Conservation (phyloP, 352 stramenopile species). For the Globisporangium canariense region DNA sequence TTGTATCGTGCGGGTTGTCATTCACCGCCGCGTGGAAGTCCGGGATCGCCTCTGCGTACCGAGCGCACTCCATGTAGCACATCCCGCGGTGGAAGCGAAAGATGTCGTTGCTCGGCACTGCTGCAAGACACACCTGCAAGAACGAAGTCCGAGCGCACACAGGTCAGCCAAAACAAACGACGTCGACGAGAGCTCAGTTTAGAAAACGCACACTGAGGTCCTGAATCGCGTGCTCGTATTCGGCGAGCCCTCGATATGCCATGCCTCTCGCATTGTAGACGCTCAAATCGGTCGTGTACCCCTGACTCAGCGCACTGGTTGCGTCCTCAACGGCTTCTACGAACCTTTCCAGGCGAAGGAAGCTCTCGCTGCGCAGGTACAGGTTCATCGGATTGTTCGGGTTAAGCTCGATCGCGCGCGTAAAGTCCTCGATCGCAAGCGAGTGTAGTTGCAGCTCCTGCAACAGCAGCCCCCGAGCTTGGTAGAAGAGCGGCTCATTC, state of each 20-base stretch:
- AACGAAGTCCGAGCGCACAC: background rate
- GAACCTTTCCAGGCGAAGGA: slow-evolving; percentile 41
- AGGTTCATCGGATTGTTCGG: slow-evolving; percentile 12
- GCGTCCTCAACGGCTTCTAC: slow-evolving; percentile 44
- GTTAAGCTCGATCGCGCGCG: slow-evolving; percentile 22
- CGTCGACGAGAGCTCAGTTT: background rate
- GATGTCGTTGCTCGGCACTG: slow-evolving; percentile 44
- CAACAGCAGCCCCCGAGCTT: slow-evolving; percentile 51
- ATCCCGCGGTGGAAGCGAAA: slow-evolving; percentile 66
- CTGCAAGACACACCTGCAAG: slow-evolving; percentile 34
- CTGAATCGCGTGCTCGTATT: slow-evolving; percentile 48
- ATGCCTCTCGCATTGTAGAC: slow-evolving; percentile 55
- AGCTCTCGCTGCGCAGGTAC: slow-evolving; percentile 51
- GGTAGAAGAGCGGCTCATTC: slow-evolving; percentile 55
- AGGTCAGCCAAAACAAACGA: background rate
- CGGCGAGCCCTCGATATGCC: slow-evolving; percentile 45
- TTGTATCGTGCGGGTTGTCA: slow-evolving; percentile 29
- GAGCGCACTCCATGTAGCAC: slow-evolving; percentile 53
- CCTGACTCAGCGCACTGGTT: slow-evolving; percentile 21
- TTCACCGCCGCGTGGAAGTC: slow-evolving; percentile 50
- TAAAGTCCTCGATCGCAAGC: slow-evolving; percentile 60
- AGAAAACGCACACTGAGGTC: slow-evolving; percentile 49
- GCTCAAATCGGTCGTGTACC: slow-evolving; percentile 32
- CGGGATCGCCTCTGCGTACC: slow-evolving; percentile 43
- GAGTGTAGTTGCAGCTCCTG: slow-evolving; percentile 48